phyloP scores from a whole-genome alignment of 2,329 filamentous ascomycete species.

The Aspergillus quadricinctus region DNA sequence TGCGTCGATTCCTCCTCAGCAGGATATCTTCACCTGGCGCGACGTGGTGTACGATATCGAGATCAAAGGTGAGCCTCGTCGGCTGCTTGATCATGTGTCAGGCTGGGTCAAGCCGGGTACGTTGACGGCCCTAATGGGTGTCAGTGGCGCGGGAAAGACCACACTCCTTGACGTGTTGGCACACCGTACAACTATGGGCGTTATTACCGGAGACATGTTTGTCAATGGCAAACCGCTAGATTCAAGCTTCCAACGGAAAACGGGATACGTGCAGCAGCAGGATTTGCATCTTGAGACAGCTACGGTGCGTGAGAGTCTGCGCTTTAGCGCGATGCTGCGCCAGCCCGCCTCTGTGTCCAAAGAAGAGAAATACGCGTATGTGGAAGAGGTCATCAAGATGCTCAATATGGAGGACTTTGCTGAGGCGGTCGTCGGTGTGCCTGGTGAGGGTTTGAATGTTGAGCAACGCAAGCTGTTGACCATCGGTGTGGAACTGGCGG shows the following conservation, averaged over 20 bases:
- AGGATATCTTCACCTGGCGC: conserved; percentile 76
- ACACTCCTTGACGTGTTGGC: conserved; percentile 83
- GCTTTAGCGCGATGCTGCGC: conserved; percentile 78
- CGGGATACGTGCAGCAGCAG: conserved; percentile 68
- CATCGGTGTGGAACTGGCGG: conserved; percentile 88
- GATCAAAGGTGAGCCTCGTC: conserved; percentile 68
- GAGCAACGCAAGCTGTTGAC: conserved; percentile 70
- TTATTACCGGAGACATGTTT: conserved; percentile 79
- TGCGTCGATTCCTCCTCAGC: conserved; percentile 53
- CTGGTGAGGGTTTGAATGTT: conserved; percentile 66
- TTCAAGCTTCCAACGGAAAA: conserved; percentile 30
- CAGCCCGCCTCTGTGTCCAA: conserved; percentile 69
- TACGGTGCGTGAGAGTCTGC: conserved; percentile 81
- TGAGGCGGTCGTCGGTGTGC: conserved; percentile 81
- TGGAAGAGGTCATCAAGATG: conserved; percentile 81
- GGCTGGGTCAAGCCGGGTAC: conserved; percentile 93
- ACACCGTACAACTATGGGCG: conserved; percentile 77
- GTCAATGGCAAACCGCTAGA: conserved; percentile 69
- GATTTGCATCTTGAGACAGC: conserved; percentile 80
- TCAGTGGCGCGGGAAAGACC: conserved; percentile 84
- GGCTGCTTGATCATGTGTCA: conserved; percentile 76
- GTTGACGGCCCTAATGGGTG: conserved; percentile 83
- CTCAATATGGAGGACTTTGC: conserved; percentile 85
- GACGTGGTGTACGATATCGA: conserved; percentile 73
- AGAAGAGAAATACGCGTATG: conserved; percentile 75